Evolutionary conservation across 75 land plant species (phyloP).

Genomic region (Azolla pinnata): DNA sequence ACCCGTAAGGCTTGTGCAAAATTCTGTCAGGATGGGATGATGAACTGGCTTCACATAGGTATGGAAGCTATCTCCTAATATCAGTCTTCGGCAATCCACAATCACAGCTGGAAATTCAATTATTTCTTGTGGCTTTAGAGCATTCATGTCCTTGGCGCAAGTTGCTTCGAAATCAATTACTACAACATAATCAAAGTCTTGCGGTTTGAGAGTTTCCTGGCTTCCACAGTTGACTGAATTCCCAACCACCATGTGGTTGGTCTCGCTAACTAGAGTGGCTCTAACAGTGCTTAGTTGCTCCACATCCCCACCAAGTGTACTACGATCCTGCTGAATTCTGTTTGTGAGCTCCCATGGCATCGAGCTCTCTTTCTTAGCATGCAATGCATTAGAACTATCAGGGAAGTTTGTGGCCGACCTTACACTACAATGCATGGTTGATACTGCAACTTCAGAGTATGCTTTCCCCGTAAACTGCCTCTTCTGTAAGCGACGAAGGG

Average conservation of each 20-base stretch:
- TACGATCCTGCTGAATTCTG: too few species aligned
- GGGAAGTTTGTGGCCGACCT: too few species aligned
- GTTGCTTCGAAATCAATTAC: conserved; percentile 98
- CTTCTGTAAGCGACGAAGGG: neutral
- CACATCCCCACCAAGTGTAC: neutral
- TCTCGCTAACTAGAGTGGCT: neutral
- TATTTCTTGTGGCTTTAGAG: conserved; percentile 73
- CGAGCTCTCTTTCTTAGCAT: neutral
- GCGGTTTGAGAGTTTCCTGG: conserved; percentile 10
- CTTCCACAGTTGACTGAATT: neutral
- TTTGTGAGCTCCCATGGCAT: too few species aligned
- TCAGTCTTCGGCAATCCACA: conserved; percentile 46
- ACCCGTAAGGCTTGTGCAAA: conserved; percentile 75
- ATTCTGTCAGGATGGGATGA: conserved; percentile 59
- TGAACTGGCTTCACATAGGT: conserved; percentile 57
- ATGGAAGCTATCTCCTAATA: conserved; percentile 62
- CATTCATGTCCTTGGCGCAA: conserved; percentile 47
- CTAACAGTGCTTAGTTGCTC: neutral
- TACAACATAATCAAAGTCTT: conserved; percentile 87
- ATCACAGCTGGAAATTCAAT: conserved; percentile 89
- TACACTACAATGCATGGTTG: neutral
- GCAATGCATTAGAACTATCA: neutral
- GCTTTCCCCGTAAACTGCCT: neutral
- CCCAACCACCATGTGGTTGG: neutral
- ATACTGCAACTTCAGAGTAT: neutral